Evolutionary conservation across 2,329 filamentous ascomycete species (phyloP).

Genomic region (Cordyceps tenuipes): DNA sequence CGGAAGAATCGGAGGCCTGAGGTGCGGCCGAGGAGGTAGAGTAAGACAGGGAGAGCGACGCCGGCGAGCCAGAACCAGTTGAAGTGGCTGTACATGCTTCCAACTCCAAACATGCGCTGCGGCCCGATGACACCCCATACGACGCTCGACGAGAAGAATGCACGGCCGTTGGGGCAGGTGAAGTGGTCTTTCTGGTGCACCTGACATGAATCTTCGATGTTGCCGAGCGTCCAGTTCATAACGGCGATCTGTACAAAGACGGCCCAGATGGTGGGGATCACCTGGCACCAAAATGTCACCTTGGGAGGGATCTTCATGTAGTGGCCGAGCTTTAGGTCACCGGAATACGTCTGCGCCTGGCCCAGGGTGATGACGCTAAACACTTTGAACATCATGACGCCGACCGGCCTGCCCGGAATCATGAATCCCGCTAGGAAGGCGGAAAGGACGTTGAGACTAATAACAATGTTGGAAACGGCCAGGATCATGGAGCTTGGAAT

Average conservation of each 20-base stretch:
- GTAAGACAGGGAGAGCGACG: constrained; percentile 36
- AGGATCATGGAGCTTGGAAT: constrained; percentile 22
- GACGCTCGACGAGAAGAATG: constrained; percentile 44
- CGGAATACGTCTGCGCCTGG: constrained; percentile 37
- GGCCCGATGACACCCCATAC: constrained; percentile 53
- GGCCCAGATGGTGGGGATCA: constrained; percentile 36
- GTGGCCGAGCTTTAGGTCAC: constrained; percentile 41
- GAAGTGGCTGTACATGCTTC: constrained; percentile 41
- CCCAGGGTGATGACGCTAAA: constrained; percentile 22
- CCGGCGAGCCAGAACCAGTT: constrained; percentile 48
- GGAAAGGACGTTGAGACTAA: constrained; percentile 33
- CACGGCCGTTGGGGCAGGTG: constrained; percentile 32
- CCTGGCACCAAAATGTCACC: constrained; percentile 27
- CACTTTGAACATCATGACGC: constrained; percentile 21
- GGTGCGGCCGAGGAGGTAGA: constrained; percentile 33
- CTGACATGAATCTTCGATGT: constrained; percentile 41
- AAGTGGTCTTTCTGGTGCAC: constrained; percentile 19
- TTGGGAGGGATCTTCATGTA: constrained; percentile 42
- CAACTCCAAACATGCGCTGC: constrained; percentile 43
- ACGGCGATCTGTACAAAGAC: constrained; percentile 38
- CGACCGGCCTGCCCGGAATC: constrained; percentile 18
- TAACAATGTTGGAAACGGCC: constrained; percentile 28
- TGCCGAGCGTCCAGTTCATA: constrained; percentile 34
- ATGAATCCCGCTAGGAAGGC: constrained; percentile 25
- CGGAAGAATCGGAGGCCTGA: constrained; percentile 28